These are phyloP conservation scores for Dovyalis caffra DNA, from an alignment of 345 rosid genomes.

Conservation along the genomic window DNA sequence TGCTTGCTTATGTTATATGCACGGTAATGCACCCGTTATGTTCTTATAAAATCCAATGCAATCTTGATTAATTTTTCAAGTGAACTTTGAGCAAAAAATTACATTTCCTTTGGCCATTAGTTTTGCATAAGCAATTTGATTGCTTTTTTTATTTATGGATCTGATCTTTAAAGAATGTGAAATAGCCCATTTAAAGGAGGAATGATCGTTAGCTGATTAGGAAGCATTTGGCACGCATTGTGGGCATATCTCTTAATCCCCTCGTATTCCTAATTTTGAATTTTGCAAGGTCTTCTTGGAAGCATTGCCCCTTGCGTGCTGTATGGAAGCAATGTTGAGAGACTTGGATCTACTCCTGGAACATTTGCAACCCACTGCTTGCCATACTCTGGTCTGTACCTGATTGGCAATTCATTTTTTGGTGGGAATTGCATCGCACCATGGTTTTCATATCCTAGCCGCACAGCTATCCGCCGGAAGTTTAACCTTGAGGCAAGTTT, in stretches of 20 bases:
- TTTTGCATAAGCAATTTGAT: neutral
- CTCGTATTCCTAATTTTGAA: neutral
- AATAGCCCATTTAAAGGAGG: neutral
- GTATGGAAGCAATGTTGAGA: slow-evolving; percentile 86
- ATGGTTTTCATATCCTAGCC: slow-evolving; percentile 72
- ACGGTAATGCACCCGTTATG: neutral
- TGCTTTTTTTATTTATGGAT: neutral
- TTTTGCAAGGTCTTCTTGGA: slow-evolving; percentile 76
- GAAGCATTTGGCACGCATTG: neutral
- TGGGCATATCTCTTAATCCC: neutral
- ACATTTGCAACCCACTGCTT: slow-evolving; percentile 80
- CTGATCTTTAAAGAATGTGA: neutral
- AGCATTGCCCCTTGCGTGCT: slow-evolving; percentile 82
- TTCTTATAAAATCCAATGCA: neutral
- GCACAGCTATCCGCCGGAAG: slow-evolving; percentile 70
- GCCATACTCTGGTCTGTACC: slow-evolving; percentile 66
- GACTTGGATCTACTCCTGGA: slow-evolving; percentile 73
- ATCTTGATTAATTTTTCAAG: neutral
- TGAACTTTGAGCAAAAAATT: neutral
- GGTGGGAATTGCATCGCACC: slow-evolving; percentile 90
- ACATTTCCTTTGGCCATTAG: neutral
- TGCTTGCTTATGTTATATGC: neutral
- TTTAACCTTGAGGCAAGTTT: slow-evolving; percentile 89
- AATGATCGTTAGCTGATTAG: neutral
- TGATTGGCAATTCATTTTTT: slow-evolving; percentile 59